Evolutionary conservation across 805 yeast genomes (phyloP), one percentile per base, ranked within the genome.

Genomic region (Suhomyces prunicola): DNA sequence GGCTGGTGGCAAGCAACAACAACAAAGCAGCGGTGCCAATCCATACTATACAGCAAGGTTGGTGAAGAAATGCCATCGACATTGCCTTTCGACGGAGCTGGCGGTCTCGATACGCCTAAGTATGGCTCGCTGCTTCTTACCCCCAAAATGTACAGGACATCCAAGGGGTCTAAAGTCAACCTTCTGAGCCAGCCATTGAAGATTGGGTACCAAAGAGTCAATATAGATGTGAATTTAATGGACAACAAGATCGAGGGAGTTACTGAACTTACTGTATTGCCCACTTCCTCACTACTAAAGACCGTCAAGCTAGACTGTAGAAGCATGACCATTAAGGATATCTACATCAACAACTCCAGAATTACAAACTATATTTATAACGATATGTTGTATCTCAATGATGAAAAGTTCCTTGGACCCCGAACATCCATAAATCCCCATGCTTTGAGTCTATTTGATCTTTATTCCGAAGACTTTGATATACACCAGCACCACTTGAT

Each of bases 171-270:
- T 6, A 64, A 59, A 7, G 41, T 46, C 19, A 64, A 62, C 48
- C 50, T 71, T 12, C 70, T 60, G 68, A 60, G 69, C 9, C 86
- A 81, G 56, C 65, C 68, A n/a, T 84, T 88, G 66, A 84, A 81
- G 61, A 80, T 93, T 22, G 91, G 93, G 4, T 96, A 91, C 67
- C 97, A 93, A 68, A 81, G 87, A 59, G 88, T 93, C 12, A 79
- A 82, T 24, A 70, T 93, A 17, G 96, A 92, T 65, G 83, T 93
- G 4, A 96, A 91, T 66, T 72, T 92, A 44, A 79, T 84, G n/a
- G 73, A 77, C 15, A 78, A 81, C 56, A 62, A 72, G 19, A 71
- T 91, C 5, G 64, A 63, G 0, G 99, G 98, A 13, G 78, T 81
- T 58, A 90, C 97, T 0, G 97, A 92, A 63, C 71, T 94, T 31